phyloP scores from a whole-genome alignment of 257 asterid species.

The Solanum sejunctum region DNA sequence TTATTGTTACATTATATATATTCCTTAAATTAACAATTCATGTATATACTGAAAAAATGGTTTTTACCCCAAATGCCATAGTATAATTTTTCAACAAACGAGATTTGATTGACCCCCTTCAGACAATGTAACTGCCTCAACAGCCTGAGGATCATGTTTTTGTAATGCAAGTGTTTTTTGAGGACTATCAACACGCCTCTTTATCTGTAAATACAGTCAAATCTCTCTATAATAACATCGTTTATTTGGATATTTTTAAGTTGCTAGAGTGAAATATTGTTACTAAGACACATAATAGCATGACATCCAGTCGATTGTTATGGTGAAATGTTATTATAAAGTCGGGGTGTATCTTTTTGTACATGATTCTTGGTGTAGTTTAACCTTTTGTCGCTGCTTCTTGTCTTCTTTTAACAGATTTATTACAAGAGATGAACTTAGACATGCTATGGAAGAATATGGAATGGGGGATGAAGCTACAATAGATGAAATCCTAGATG shows the following conservation, averaged over 20 bases:
- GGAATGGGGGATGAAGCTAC: conserved; percentile 96
- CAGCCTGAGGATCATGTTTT: background rate
- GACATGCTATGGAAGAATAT: conserved; percentile 64
- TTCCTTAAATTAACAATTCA: background rate
- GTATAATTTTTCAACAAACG: background rate
- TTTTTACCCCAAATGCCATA: background rate
- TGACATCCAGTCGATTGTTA: background rate
- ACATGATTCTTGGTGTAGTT: background rate
- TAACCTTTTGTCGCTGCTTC: background rate
- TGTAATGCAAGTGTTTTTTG: background rate
- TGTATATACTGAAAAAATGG: background rate
- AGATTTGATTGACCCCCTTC: background rate
- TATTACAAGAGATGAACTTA: conserved; percentile 90
- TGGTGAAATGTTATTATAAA: background rate
- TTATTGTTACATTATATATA: background rate
- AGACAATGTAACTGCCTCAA: background rate
- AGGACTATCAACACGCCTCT: background rate
- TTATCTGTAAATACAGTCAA: background rate
- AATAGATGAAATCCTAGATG: conserved; percentile 69
- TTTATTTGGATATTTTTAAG: background rate
- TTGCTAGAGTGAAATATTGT: background rate
- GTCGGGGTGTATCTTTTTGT: background rate
- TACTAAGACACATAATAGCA: background rate
- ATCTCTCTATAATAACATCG: background rate
- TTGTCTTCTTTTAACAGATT: conserved; percentile 20